A percentile compares a stretch with the other conserved stretches of the same genome.
Evolutionary conservation across 2,329 filamentous ascomycete genomes (phyloP).

Genomic region (Lecanicillium sp.): DNA sequence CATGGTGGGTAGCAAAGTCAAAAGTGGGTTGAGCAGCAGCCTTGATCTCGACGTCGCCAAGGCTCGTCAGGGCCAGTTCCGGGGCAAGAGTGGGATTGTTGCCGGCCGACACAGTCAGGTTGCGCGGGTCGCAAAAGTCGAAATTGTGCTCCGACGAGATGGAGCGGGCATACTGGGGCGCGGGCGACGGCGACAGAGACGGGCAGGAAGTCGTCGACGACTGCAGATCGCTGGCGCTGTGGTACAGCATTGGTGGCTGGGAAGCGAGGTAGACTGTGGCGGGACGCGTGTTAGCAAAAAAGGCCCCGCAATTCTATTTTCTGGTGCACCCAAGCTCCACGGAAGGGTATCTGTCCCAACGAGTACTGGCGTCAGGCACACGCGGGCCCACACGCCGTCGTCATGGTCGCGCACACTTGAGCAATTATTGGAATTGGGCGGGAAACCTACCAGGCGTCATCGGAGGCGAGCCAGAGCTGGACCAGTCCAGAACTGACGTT

Average conservation of each 20-base stretch:
- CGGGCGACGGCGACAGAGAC: conserved; percentile 80
- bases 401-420: too few relatives aligned
- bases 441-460: conserved; percentile 77
- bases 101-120: conserved; percentile 63
- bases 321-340: too few relatives aligned
- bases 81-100: conserved; percentile 42
- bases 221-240: conserved; percentile 61
- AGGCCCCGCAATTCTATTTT: too few relatives aligned
- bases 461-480: conserved; percentile 69
- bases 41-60: conserved; percentile 57
- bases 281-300: conserved; percentile 5
- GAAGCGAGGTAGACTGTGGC: conserved; percentile 41
- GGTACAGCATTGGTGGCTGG: conserved; percentile 51
- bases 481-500: conserved; percentile 70
- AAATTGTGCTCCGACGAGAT: conserved; percentile 63
- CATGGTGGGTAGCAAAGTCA: conserved; percentile 47
- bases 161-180: conserved; percentile 61
- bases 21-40: conserved; percentile 36
- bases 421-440: background rate
- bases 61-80: conserved; percentile 59
- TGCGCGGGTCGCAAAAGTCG: conserved; percentile 86
- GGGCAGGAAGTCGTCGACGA: conserved; percentile 68
- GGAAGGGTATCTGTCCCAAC: too few relatives aligned
- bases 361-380: too few relatives aligned
- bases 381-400: too few relatives aligned